Conservation (phyloP, 139 green algal species). For the Gonium pectorale region DNA sequence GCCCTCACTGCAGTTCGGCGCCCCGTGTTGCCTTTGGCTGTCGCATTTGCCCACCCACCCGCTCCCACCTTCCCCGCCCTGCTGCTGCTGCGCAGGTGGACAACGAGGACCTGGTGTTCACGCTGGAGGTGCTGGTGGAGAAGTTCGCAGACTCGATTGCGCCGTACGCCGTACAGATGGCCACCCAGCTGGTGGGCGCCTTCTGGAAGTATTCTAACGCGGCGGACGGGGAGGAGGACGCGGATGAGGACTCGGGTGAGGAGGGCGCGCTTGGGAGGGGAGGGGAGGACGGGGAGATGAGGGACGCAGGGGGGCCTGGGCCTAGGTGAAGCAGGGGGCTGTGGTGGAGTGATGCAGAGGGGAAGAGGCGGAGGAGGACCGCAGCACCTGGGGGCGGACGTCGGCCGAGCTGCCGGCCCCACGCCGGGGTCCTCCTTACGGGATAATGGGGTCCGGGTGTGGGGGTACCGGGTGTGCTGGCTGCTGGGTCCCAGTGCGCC, state of each 20-base stretch:
- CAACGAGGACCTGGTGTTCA: constrained; percentile 93
- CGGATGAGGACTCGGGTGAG: constrained; percentile 57
- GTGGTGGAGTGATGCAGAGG: too few species aligned
- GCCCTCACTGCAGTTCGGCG: neutral
- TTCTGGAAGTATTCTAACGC: constrained; percentile 70
- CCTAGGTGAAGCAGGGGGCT: too few species aligned
- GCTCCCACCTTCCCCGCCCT: neutral
- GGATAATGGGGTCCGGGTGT: too few species aligned
- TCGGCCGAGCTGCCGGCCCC: too few species aligned
- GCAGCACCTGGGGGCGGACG: too few species aligned
- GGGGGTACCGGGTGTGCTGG: too few species aligned
- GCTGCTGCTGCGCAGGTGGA: constrained; percentile 74
- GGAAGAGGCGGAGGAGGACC: too few species aligned
- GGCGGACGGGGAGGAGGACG: constrained; percentile 69
- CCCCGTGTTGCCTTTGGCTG: neutral
- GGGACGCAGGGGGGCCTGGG: neutral
- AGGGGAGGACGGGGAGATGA: neutral
- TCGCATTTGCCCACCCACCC: neutral
- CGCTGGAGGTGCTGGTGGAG: constrained; percentile 95
- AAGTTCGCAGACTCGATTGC: constrained; percentile 94
- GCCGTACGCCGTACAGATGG: constrained; percentile 89
- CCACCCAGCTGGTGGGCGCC: constrained; percentile 77
- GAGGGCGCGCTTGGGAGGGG: neutral
- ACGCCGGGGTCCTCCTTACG: too few species aligned
- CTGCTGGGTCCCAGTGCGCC: too few species aligned